phyloP scores from a whole-genome alignment of 768 basidiomycete species.

The Lentinula detonsa region DNA sequence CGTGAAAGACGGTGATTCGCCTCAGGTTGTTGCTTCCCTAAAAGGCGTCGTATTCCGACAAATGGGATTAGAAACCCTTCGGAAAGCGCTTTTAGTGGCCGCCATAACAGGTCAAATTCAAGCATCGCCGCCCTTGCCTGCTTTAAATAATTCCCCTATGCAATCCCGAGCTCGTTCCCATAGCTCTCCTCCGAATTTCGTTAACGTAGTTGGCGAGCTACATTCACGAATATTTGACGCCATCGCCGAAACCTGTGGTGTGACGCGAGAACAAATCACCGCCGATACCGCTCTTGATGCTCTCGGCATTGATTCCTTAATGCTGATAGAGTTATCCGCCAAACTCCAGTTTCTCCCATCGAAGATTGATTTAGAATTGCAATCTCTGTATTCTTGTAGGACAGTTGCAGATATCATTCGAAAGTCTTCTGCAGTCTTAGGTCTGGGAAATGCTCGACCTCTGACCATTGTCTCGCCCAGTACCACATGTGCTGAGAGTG shows the following conservation, averaged over 20 bases:
- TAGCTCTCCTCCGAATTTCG: constrained; percentile 1
- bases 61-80: constrained; percentile 44
- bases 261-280: constrained; percentile 27
- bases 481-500: constrained; percentile 10
- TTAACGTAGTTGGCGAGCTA: constrained; percentile 14
- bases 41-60: constrained; percentile 56
- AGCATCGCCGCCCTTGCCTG: not conserved
- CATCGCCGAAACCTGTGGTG: constrained; percentile 35
- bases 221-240: constrained; percentile 25
- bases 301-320: constrained; percentile 61
- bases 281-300: constrained; percentile 37
- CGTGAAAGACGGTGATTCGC: constrained; percentile 28
- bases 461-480: not conserved
- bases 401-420: constrained; percentile 29
- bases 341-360: constrained; percentile 32
- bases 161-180: not conserved
- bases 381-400: constrained; percentile 26
- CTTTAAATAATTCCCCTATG: not conserved
- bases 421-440: constrained; percentile 15
- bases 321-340: constrained; percentile 49
- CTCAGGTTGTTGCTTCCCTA: constrained; percentile 46
- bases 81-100: constrained; percentile 31
- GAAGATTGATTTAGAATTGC: constrained; percentile 19
- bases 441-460: not conserved
- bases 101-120: not conserved